Evolutionary conservation across 108 stramenopile genomes (phyloP), one percentile per base, ranked within the genome.

Genomic region (Cyclostephanos invisitatus): DNA sequence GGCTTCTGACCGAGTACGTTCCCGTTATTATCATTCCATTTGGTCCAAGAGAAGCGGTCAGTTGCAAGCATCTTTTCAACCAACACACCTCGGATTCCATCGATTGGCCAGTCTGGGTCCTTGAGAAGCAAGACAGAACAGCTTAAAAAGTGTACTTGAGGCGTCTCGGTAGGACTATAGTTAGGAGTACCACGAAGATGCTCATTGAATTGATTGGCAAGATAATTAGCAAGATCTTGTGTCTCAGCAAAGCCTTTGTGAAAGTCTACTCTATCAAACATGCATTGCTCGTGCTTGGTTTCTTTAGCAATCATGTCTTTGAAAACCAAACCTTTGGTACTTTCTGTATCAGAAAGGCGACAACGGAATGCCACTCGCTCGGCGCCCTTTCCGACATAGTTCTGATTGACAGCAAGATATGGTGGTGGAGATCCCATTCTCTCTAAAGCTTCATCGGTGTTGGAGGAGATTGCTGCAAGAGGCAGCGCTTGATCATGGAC

Each of bases 21-120:
- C 37, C 86, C 86, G 28, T 65, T 67, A 54, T 88, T 88, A 63
- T 84, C 77, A 51, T 84, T 88, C 80, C 82, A 88, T 57, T 88
- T 88, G 4, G 57, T 70, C 87, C 87, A 88, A 17, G 46, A 20
- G 55, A 74, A 84, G 14, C 72, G 61, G 14, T 84, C 77, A 17
- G 72, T 74, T 37, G 84, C 83, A 18, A 86, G 80, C 70, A 72
- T 73, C 64, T 86, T 86, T 49, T 86, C 86, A n/a, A 86, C 83
- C 20, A 86, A 62, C 46, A 86, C 70, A 58, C 80, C 83, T 46
- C 86, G 76, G 32, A 32, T 2, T 21, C 44, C 2, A 11, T 70
- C 73, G 14, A 25, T 57, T 25, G 61, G 70, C 73, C 73, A 81
- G 21, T 12, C 27, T 14, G 81, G 67, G 55, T 86, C 86, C 18